Percentiles rank a stretch among this genome's conserved stretches.
Conservation (phyloP, 208 protist genomes). For the Trypanosoma lewisi region DNA sequence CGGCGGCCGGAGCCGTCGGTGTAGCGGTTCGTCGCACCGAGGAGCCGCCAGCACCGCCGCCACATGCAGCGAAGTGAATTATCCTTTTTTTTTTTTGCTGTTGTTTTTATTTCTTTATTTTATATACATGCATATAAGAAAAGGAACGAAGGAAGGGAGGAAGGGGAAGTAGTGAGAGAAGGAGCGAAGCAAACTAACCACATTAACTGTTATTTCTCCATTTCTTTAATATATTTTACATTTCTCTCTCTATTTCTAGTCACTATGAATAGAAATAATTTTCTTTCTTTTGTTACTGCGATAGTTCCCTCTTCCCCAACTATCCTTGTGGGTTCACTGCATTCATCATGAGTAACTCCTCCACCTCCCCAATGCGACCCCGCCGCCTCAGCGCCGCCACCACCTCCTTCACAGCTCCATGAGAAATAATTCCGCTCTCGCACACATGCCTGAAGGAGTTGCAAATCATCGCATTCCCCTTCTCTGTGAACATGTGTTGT, state of each 20-base stretch:
- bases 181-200: background rate
- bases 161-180: background rate
- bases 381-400: slow-evolving; percentile 29
- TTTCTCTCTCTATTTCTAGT: too few species aligned
- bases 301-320: background rate
- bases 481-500: slow-evolving; percentile 32
- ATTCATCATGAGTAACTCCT: slow-evolving; percentile 59
- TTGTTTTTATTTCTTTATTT: slow-evolving; percentile 11
- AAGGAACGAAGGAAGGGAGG: background rate
- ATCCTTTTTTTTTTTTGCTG: slow-evolving; percentile 1
- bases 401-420: slow-evolving; percentile 28
- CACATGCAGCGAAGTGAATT: slow-evolving; percentile 31
- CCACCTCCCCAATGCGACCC: slow-evolving; percentile 54
- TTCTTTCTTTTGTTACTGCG: background rate
- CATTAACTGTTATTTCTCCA: too few species aligned
- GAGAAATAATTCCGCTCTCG: slow-evolving; percentile 32
- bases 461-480: slow-evolving; percentile 45
- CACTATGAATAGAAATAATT: background rate
- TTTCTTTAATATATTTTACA: too few species aligned
- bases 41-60: slow-evolving; percentile 35
- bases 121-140: background rate
- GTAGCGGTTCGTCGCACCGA: slow-evolving; percentile 85
- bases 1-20: slow-evolving; percentile 77
- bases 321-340: background rate
- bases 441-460: slow-evolving; percentile 45